A percentile compares a stretch with the other conserved stretches of the same genome.
Conservation (phyloP, 1,284 basidiomycete species). For the Uromyces viciae-fabae region DNA sequence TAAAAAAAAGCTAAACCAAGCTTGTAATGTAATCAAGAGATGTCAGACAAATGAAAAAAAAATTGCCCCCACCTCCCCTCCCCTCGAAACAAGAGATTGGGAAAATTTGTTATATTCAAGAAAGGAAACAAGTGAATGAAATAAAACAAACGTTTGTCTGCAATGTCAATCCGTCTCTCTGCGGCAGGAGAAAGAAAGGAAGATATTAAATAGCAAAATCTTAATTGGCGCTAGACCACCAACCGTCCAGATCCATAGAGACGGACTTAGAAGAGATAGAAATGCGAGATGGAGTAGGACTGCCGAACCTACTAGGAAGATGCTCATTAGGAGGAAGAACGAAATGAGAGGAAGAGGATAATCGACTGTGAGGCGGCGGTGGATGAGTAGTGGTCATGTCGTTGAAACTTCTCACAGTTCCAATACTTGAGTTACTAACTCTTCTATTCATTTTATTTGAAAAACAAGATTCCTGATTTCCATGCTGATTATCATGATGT, state of each 20-base stretch:
- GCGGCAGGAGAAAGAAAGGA: background rate
- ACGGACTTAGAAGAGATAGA: background rate
- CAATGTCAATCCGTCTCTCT: no score
- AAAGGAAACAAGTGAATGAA: background rate
- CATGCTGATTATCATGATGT: no score
- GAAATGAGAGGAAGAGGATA: background rate
- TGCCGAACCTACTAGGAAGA: background rate
- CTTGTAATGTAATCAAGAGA: background rate
- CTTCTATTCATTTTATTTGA: background rate
- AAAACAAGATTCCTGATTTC: background rate
- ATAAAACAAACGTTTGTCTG: background rate
- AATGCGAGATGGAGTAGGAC: background rate
- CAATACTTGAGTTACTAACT: background rate
- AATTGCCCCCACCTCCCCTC: background rate
- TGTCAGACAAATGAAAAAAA: background rate
- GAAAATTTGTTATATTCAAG: background rate
- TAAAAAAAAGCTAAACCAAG: background rate
- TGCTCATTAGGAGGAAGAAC: background rate
- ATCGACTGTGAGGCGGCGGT: background rate
- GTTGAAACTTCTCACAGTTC: background rate
- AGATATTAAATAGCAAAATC: background rate
- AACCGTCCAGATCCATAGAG: constrained; percentile 4
- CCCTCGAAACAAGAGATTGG: background rate
- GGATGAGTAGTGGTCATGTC: background rate
- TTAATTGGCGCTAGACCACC: constrained; percentile 10